Conservation (phyloP, 306 rosid species). For the Dalbergia cochinchinensis region DNA sequence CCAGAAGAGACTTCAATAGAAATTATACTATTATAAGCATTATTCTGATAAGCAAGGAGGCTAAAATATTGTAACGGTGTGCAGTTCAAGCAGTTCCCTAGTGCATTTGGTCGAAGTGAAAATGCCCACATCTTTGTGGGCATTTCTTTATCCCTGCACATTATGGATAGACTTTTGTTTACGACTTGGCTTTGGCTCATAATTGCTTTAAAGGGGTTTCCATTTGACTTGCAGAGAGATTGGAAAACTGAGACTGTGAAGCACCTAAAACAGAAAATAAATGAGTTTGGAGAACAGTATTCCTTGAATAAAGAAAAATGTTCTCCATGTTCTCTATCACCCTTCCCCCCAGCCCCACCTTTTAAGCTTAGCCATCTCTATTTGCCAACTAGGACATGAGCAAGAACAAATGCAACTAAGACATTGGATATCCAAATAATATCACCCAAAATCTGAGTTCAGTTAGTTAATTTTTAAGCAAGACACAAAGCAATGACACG, state of each 20-base stretch:
- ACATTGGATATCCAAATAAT: conserved; percentile 15
- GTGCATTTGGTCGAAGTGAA: not conserved
- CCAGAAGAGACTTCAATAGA: not conserved
- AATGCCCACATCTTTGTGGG: not conserved
- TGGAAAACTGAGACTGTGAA: not conserved
- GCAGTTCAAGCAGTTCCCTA: not conserved
- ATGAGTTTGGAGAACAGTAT: not conserved
- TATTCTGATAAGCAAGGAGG: not conserved
- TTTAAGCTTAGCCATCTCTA: not conserved
- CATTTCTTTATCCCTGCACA: not conserved
- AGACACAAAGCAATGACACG: not conserved
- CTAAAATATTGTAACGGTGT: not conserved
- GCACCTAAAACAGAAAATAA: not conserved
- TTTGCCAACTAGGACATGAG: conserved; percentile 6
- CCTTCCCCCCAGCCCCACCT: not conserved
- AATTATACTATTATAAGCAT: not conserved
- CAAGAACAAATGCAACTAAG: not conserved
- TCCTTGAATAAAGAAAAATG: not conserved
- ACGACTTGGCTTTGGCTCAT: not conserved
- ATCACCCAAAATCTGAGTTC: conserved; percentile 3
- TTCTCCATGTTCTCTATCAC: too few species aligned
- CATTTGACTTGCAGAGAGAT: not conserved
- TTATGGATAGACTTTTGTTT: not conserved
- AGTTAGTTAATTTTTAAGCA: not conserved
- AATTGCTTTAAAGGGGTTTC: not conserved